Evolutionary conservation across 2,329 filamentous ascomycete species (phyloP).

Genomic region (Talaromyces funiculosus): DNA sequence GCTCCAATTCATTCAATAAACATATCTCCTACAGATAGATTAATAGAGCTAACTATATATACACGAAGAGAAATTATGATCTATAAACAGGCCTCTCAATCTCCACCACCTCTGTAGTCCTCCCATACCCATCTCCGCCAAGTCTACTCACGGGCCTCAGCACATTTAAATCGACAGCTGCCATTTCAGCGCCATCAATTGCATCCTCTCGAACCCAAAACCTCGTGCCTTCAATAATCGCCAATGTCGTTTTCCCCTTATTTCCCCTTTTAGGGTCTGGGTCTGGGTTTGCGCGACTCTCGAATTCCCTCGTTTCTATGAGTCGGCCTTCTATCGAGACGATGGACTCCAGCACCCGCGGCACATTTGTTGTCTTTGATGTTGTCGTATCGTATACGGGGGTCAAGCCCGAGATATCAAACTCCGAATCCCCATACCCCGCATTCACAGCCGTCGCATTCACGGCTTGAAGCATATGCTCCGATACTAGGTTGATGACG

Average conservation of each 20-base stretch:
- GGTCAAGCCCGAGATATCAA: constrained; percentile 71
- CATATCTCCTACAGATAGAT: not conserved
- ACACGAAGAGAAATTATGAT: not conserved
- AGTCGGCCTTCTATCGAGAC: constrained; percentile 78
- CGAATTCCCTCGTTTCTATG: constrained; percentile 68
- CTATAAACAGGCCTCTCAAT: constrained; percentile 47
- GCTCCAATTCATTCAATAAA: constrained; percentile 1
- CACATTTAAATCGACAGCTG: constrained; percentile 68
- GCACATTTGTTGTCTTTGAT: constrained; percentile 44
- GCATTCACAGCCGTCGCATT: constrained; percentile 72
- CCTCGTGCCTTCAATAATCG: constrained; percentile 72
- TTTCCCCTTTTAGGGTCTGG: constrained; percentile 47
- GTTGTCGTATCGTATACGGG: constrained; percentile 58
- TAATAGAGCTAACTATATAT: not conserved
- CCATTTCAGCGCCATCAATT: constrained; percentile 64
- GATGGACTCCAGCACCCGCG: constrained; percentile 74
- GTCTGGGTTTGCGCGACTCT: constrained; percentile 50
- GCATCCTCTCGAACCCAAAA: constrained; percentile 92
- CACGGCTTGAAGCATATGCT: constrained; percentile 78
- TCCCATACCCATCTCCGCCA: constrained; percentile 79
- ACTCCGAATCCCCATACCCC: constrained; percentile 70
- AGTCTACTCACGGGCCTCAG: constrained; percentile 70
- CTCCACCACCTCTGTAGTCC: constrained; percentile 65
- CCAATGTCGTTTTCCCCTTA: constrained; percentile 62
- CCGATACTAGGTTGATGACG: constrained; percentile 77